Evolutionary conservation across 192 early-diverging fungal species (phyloP), one percentile per base, ranked within the genome.

Genomic region (Coemansia sp.): DNA sequence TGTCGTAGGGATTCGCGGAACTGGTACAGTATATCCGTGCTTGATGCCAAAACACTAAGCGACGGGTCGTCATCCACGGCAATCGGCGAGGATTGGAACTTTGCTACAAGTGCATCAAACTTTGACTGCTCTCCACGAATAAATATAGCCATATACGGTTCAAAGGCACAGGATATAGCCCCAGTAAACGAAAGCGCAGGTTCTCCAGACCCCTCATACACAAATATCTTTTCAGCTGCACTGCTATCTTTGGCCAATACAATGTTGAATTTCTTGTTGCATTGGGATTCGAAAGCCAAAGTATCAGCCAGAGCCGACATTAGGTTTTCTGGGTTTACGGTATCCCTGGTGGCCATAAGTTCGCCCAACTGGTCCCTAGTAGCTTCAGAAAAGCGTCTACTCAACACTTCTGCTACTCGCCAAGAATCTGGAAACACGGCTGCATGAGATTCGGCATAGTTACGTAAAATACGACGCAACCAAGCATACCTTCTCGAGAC

Each of bases 401-500:
- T 86, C 7, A 97, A 58, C 13, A 64, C 48, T 50, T 82, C 77
- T 26, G 44, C 54, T n/a, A 68, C 55, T 9, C 53, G 50, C 96
- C 96, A 97, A 15, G 66, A 41, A 3, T 64, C 55, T 0, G 92
- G 93, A 44, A 99, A 99, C 13, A 93, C 79, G 5, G 64, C 61
- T 1, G 85, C 82, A 58, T 95, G 91, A 25, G 87, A 84, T n/a
- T 96, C 92, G 54, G 94, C 88, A 62, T 84, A 87, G n/a, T 79
- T 85, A 59, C 91, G 91, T 30, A 97, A 58, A n/a, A 87, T 70
- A 17, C 94, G 80, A 49, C 94, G 89, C 25, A 99, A 66, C 89
- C 93, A 97, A 3, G 94, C 89, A 64, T 94, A 97, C 20, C 96
- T 78, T 20, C 93, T 76, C 5, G 89, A 86, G 0, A 91, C 83